phyloP scores from a whole-genome alignment of 306 rosid genomes.

The Sphenostylis stenocarpa region DNA sequence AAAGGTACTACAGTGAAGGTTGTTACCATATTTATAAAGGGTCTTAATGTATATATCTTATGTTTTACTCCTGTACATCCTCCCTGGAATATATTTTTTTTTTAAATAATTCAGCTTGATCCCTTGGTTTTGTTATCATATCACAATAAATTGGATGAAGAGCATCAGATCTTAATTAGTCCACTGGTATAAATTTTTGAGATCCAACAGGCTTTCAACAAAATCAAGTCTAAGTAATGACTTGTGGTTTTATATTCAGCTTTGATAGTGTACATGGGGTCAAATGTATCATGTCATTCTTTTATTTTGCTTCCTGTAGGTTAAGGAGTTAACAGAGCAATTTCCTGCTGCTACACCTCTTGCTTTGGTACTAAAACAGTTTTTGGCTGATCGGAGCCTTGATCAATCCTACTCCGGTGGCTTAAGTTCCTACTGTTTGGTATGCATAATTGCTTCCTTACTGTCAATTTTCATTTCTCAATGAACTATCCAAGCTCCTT shows the following conservation, averaged over 20 bases:
- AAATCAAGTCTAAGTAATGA: neutral
- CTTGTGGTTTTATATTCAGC: neutral
- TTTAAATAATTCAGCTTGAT: neutral
- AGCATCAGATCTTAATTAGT: neutral
- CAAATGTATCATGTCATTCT: neutral
- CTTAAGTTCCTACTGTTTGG: constrained; percentile 98
- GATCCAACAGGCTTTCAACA: neutral
- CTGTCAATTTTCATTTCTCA: constrained; percentile 6
- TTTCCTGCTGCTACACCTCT: constrained; percentile 94
- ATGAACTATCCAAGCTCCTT: neutral
- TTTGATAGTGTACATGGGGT: neutral
- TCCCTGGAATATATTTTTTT: neutral
- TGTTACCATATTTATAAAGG: neutral
- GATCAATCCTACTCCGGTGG: constrained; percentile 98
- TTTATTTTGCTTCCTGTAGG: constrained; percentile 49
- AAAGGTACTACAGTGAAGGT: neutral
- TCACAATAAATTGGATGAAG: neutral
- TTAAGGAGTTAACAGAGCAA: constrained; percentile 82
- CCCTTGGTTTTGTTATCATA: neutral
- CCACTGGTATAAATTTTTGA: neutral
- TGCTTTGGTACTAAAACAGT: constrained; percentile 87
- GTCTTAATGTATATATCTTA: neutral
- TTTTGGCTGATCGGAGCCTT: constrained; percentile 95
- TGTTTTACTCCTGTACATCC: neutral
- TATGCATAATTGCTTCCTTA: constrained; percentile 43